Evolutionary conservation across 768 basidiomycete species (phyloP).

Genomic region (Kwoniella bestiolae): DNA sequence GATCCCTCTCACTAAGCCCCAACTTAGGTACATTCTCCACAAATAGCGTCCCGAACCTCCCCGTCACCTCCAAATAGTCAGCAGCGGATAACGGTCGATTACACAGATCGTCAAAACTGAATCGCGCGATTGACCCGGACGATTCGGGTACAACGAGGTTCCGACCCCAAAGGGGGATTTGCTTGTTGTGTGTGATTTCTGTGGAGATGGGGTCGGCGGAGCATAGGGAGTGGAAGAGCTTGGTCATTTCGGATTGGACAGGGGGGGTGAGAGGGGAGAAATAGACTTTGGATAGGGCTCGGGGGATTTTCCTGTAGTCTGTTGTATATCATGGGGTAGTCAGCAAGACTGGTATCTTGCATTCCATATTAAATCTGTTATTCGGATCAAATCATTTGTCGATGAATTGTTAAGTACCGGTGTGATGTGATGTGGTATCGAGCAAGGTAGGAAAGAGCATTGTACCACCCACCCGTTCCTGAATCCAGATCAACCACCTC

Average conservation of each 20-base stretch:
- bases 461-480: slow-evolving; percentile 85
- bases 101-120: slow-evolving; percentile 83
- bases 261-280: slow-evolving; percentile 75
- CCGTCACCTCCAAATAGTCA: slow-evolving; percentile 93
- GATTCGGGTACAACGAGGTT: slow-evolving; percentile 76
- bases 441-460: too few species aligned
- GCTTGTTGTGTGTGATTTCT: slow-evolving; percentile 65
- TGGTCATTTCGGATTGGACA: slow-evolving; percentile 72
- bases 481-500: slow-evolving; percentile 91
- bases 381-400: too few species aligned
- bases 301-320: slow-evolving; percentile 95
- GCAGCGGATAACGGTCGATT: slow-evolving; percentile 88
- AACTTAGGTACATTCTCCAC: slow-evolving; percentile 85
- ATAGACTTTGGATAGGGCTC: slow-evolving; percentile 92
- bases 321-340: not conserved
- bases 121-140: slow-evolving; percentile 77
- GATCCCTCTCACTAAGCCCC: slow-evolving; percentile 82
- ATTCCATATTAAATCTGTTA: not conserved
- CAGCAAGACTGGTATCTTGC: not conserved
- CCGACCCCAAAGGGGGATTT: slow-evolving; percentile 89
- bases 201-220: slow-evolving; percentile 32
- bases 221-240: slow-evolving; percentile 76
- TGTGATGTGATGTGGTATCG: not conserved
- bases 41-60: slow-evolving; percentile 84
- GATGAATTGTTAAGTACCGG: not conserved